Evolutionary conservation across 495 filamentous ascomycete genomes (phyloP), one percentile per base, ranked within the genome.

Genomic region (Platismatia glauca): DNA sequence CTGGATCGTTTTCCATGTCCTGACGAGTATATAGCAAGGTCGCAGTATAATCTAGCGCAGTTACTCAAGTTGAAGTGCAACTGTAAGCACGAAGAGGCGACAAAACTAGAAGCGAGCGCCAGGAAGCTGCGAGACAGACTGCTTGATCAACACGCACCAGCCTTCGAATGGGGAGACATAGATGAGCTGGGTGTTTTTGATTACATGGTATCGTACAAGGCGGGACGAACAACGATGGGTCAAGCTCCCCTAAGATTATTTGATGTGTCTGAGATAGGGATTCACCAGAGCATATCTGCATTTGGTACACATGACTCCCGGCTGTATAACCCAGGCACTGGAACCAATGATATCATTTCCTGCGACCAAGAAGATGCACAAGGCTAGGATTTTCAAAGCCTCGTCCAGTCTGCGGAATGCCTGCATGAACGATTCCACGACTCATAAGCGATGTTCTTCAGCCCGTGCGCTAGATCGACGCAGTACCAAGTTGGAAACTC

Each of bases 151-250:
- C 29, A 27, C 22, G 46, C 46, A 27, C 46, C 46, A 29, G 9
- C 27, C 24, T 50, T 29, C 12, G 46, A 50, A 50, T 11, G 46
- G 46, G 46, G 46, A 29, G n/a, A 22, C 9, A 50, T 29, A 24
- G 24, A 24, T 27, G 46, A 50, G 46, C 24, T 50, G 24, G 46
- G 46, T 13, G 46, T 50, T 13, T 50, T 50, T 50, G 46, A 50
- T 50, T 50, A 50, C 46, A 50, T 50, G 46, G 46, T 50, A 27
- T 50, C 46, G 9, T 50, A 50, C 46, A 50, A 50, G 46, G 46
- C 46, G 0, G 46, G 46, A 50, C 46, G 46, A 50, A 50, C 46
- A 50, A 50, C 46, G 22, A 50, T 50, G 12, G 11, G 24, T 50
- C 46, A 50, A 27, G 12, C 46, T 27, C 46, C 46, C 4, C 22